Percentiles rank a stretch among this genome's conserved stretches.
Conservation (phyloP, 164 flowering plant genomes). For the Aristolochia californica region DNA sequence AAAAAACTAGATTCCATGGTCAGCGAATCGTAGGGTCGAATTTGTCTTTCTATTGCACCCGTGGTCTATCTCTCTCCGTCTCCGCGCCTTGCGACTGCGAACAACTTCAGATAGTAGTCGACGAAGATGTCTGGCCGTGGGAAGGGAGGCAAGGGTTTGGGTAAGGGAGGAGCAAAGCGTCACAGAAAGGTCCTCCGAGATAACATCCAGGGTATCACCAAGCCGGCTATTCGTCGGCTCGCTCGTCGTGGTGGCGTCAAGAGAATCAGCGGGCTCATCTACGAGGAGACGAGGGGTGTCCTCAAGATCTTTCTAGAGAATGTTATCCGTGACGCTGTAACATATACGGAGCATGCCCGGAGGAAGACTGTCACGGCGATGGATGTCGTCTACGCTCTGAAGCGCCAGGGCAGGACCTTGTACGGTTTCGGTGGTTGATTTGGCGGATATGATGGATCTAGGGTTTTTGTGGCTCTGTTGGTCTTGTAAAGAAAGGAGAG, state of each 20-base stretch:
- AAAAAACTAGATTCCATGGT: too few species aligned
- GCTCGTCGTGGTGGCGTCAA: slow-evolving; percentile 19
- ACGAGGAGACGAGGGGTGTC: slow-evolving; percentile 22
- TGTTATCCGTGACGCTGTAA: slow-evolving; percentile 21
- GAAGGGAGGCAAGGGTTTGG: slow-evolving; percentile 24
- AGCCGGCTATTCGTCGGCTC: slow-evolving; percentile 6
- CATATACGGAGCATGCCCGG: slow-evolving; percentile 19
- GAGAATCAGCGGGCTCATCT: slow-evolving; percentile 19
- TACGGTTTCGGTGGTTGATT: slow-evolving; percentile 22
- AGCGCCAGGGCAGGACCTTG: slow-evolving; percentile 18
- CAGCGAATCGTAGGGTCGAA: too few species aligned
- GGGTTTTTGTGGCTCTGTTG: not conserved
- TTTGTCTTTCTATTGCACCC: too few species aligned
- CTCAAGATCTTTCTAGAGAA: slow-evolving; percentile 21
- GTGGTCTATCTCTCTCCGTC: too few species aligned
- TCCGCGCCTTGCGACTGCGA: too few species aligned
- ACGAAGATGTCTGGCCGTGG: slow-evolving; percentile 25
- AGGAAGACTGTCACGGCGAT: too few species aligned
- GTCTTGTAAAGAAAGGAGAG: too few species aligned
- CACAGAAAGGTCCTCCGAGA: slow-evolving; percentile 23
- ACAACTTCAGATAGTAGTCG: too few species aligned
- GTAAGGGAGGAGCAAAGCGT: slow-evolving; percentile 26
- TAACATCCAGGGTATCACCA: slow-evolving; percentile 18
- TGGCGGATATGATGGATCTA: not conserved
- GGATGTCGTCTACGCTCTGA: too few species aligned